phyloP scores from a whole-genome alignment of 495 filamentous ascomycete genomes.

The Chaetomium fimeti region DNA sequence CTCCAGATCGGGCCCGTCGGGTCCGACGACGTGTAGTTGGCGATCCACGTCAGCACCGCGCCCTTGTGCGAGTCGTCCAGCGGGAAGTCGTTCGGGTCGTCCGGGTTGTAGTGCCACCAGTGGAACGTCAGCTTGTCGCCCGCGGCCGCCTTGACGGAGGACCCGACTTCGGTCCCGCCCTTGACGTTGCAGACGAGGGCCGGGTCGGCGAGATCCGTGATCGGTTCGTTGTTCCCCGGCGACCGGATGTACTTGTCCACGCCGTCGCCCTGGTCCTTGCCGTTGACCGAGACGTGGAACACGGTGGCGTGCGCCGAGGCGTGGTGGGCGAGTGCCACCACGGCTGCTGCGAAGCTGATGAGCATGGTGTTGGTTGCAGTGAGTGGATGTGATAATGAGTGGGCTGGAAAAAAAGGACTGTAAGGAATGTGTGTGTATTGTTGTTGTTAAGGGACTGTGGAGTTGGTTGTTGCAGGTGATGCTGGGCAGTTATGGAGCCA shows the following conservation, averaged over 20 bases:
- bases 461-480: background rate
- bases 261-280: constrained; percentile 43
- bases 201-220: constrained; percentile 40
- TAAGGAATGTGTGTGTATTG: background rate
- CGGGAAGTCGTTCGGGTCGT: constrained; percentile 43
- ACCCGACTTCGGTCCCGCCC: constrained; percentile 30
- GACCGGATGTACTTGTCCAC: constrained; percentile 42
- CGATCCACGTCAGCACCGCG: constrained; percentile 49
- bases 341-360: background rate
- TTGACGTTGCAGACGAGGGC: constrained; percentile 48
- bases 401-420: no score
- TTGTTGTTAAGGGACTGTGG: background rate
- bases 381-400: background rate
- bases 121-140: constrained; percentile 44
- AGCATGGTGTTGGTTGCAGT: constrained; percentile 9
- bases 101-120: constrained; percentile 46
- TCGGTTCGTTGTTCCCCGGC: constrained; percentile 29
- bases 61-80: constrained; percentile 48
- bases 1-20: constrained; percentile 44
- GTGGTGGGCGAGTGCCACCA: constrained; percentile 31
- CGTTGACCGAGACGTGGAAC: constrained; percentile 44
- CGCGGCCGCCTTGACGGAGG: constrained; percentile 38
- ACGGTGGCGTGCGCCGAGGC: constrained; percentile 45
- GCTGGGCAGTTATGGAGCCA: background rate
- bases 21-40: constrained; percentile 38